Evolutionary conservation across 2,329 filamentous ascomycete species (phyloP), one percentile per base, ranked within the genome.

Genomic region (Rhynchosporium secalis): DNA sequence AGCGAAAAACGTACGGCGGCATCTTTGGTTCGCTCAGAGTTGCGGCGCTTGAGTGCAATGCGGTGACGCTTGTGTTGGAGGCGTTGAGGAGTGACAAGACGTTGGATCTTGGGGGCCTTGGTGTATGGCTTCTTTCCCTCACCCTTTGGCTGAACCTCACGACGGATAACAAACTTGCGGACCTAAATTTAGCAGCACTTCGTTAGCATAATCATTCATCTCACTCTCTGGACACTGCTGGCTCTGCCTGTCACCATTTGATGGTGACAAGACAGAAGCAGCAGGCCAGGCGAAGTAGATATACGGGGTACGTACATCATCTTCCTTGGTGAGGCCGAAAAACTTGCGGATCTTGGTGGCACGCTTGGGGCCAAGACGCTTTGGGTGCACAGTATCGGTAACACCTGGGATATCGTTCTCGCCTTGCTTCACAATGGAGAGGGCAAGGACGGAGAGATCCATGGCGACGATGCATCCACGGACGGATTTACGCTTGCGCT

Each of bases 281-380:
- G 65, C 65, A 60, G 84, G 84, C 84, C 82, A 91, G 88, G 89
- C 83, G 85, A 90, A 85, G 86, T 88, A 81, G 80, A 81, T 78
- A 77, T 81, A 79, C 78, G 78, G 36, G 33, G 38, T 79, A 92
- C 91, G 87, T 90, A 98, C 94, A 91, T 99, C 95, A 86, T 99
- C 95, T 89, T 98, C 93, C 93, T 98, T 98, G 91, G 89, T 94
- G 87, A 99, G 91, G 85, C 92, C 89, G 86, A 98, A 99, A 90
- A 99, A 99, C 80, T 88, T 90, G 82, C 94, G 92, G 84, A 99
- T 98, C 92, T 98, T 99, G 85, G 92, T 96, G 78, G 95, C 95
- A 78, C 95, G 91, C 93, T 99, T 99, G 85, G 95, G 95, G 75
- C 95, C 95, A 78, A 99, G 91, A 77, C 95, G 91, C 91, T 99